Evolutionary conservation across 2,329 filamentous ascomycete genomes (phyloP), one percentile per base, ranked within the genome.

Genomic region (Aspergillus ustus): DNA sequence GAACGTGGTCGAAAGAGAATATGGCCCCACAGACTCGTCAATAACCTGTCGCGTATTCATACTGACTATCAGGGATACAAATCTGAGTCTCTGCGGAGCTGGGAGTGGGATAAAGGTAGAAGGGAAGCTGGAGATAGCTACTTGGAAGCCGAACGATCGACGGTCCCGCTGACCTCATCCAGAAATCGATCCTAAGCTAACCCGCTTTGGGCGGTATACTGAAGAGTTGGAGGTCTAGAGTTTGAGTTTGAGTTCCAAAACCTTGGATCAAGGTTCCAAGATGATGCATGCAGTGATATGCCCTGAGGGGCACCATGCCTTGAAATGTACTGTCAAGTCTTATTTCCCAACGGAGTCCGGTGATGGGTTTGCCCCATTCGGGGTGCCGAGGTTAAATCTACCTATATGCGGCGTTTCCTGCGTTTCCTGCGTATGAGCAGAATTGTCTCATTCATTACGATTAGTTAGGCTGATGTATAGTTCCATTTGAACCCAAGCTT

Each of bases 1-100:
- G 81, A 97, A 97, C 8, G 91, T 87, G 50, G 90, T 87, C 15
- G 92, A 96, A 43, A 97, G 85, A 11, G 93, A 93, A 63, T 89
- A 85, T 4, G 91, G 89, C 57, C 89, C 87, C 48, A 84, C 85
- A 19, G 91, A 88, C 54, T 88, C 87, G 80, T 96, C 92, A 72
- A 98, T 92, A 60, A 91, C 87, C 56, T 90, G 91, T 62, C 94
- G 86, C 48, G 93, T 96, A 76, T 98, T 95, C 95, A 98, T 99
- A 57, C 63, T 81, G 59, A 46, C 48, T 40, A 25, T 13, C 43
- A 48, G 43, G 49, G 43, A 60, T 48, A 22, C 43, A 44, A 25
- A 50, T 51, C 56, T 61, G 63, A n/a, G 9, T 51, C 37, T 56
- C 19, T 44, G 11, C 17, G 28, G 22, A 58, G 48, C 50, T 43